phyloP scores from a whole-genome alignment of 2,329 filamentous ascomycete species.

The Tolypocladium tropicale region DNA sequence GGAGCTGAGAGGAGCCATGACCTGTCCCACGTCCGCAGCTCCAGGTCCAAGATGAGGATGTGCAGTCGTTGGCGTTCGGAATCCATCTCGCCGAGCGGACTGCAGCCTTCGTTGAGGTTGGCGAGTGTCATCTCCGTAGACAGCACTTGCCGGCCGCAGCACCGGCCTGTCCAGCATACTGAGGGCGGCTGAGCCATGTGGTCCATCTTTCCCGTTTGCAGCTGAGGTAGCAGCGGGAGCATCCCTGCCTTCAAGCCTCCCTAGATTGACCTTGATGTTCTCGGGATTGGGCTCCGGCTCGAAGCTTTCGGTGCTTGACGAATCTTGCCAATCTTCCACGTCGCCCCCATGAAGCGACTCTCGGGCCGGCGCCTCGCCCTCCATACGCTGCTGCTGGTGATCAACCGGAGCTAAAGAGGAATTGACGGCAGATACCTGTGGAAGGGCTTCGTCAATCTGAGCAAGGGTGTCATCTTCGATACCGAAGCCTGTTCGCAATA shows the following conservation, averaged over 20 bases:
- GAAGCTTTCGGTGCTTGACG: constrained; percentile 1
- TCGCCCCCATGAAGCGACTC: neutral
- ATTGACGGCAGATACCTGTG: constrained; percentile 9
- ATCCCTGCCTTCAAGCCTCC: neutral
- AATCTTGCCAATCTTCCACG: constrained; percentile 9
- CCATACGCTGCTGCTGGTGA: neutral
- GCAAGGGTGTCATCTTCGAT: constrained; percentile 21
- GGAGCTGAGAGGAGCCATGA: too few relatives aligned
- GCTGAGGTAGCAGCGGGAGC: neutral
- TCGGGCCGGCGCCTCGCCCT: too few relatives aligned
- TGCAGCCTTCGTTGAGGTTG: neutral
- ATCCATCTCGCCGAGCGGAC: neutral
- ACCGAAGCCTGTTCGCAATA: constrained; percentile 15
- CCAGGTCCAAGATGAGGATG: neutral
- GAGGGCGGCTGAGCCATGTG: neutral
- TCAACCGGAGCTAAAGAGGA: neutral
- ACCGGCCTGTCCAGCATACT: constrained; percentile 6
- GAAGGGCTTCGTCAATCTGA: constrained; percentile 28
- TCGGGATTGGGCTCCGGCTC: neutral
- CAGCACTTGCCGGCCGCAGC: constrained; percentile 16
- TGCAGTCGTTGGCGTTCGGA: too few relatives aligned
- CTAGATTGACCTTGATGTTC: neutral
- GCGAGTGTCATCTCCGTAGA: constrained; percentile 11
- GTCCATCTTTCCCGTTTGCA: neutral
- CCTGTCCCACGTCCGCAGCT: neutral